phyloP scores from a whole-genome alignment of 2,329 filamentous ascomycete species.

The Sporothrix luriei region DNA sequence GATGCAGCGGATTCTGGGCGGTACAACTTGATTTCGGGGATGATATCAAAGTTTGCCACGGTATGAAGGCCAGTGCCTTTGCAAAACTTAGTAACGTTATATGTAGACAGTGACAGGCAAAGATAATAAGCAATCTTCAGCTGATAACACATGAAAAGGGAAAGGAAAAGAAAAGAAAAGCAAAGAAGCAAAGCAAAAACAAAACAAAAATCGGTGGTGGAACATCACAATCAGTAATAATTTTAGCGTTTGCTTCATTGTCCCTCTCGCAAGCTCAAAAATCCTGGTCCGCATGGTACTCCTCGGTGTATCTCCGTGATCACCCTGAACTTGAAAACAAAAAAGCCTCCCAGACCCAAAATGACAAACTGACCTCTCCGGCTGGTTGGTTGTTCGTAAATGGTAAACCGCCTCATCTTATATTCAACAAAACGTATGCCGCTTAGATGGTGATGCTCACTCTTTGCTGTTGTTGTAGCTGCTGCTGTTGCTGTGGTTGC shows the following conservation, averaged over 20 bases:
- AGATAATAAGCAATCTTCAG: background rate
- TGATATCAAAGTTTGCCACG: background rate
- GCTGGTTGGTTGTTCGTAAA: no score
- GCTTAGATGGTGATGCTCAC: constrained; percentile 14
- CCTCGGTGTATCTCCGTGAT: background rate
- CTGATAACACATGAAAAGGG: background rate
- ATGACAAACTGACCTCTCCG: background rate
- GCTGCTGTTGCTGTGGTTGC: constrained; percentile 9
- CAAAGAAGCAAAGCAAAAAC: background rate
- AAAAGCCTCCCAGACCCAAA: background rate
- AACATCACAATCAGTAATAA: no score
- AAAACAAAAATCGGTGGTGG: no score
- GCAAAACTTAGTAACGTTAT: no score
- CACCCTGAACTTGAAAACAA: background rate
- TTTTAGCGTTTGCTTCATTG: background rate
- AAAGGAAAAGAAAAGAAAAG: background rate
- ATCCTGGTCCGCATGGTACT: background rate
- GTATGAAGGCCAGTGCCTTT: no score
- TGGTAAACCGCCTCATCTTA: no score
- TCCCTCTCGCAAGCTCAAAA: background rate
- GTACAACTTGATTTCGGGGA: background rate
- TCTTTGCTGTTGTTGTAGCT: background rate
- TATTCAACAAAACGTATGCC: background rate
- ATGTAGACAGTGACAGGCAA: background rate
- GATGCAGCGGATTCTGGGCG: background rate